These are phyloP conservation scores for Fusarium tuaranense DNA, from an alignment of 2,329 filamentous ascomycete species.

Conservation along the genomic window DNA sequence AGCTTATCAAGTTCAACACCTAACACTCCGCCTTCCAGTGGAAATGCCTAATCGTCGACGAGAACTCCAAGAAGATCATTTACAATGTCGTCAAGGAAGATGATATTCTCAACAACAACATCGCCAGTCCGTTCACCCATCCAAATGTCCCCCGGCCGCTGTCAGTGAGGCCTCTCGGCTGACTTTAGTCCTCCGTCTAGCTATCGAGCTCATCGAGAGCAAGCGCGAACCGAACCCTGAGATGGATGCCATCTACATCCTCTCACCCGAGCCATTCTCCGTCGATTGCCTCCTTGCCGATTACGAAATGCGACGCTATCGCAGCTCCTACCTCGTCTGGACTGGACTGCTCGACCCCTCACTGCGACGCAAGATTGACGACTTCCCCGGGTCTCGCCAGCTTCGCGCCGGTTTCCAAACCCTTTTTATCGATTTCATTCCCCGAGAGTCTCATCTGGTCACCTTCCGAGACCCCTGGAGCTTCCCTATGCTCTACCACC, in stretches of 20 bases:
- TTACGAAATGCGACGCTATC: slow-evolving; percentile 86
- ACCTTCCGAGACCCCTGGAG: slow-evolving; percentile 97
- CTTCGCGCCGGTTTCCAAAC: slow-evolving; percentile 85
- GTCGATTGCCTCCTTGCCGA: slow-evolving; percentile 96
- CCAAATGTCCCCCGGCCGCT: slow-evolving; percentile 8
- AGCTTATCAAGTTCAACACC: background rate
- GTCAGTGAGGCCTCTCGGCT: slow-evolving; percentile 20
- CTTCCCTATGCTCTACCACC: slow-evolving; percentile 93
- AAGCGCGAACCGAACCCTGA: slow-evolving; percentile 83
- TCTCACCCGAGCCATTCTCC: slow-evolving; percentile 87
- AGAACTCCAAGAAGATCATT: slow-evolving; percentile 84
- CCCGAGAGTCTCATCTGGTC: slow-evolving; percentile 89
- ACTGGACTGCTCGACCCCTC: slow-evolving; percentile 78
- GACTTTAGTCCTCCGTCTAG: slow-evolving; percentile 58
- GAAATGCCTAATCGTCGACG: slow-evolving; percentile 96
- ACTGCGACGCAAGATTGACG: slow-evolving; percentile 80
- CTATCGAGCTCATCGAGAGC: slow-evolving; percentile 95
- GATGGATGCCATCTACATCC: slow-evolving; percentile 95
- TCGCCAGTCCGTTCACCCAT: slow-evolving; percentile 78
- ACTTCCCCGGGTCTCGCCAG: slow-evolving; percentile 74
- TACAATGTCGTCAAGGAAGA: slow-evolving; percentile 94
- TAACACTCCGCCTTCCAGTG: slow-evolving; percentile 68
- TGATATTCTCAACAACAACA: slow-evolving; percentile 95
- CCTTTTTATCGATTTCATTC: slow-evolving; percentile 88
- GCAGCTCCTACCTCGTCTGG: slow-evolving; percentile 86